Base-by-base conservation (phyloP, 2,329 filamentous ascomycete species). In the Epicoccum nigrum region DNA sequence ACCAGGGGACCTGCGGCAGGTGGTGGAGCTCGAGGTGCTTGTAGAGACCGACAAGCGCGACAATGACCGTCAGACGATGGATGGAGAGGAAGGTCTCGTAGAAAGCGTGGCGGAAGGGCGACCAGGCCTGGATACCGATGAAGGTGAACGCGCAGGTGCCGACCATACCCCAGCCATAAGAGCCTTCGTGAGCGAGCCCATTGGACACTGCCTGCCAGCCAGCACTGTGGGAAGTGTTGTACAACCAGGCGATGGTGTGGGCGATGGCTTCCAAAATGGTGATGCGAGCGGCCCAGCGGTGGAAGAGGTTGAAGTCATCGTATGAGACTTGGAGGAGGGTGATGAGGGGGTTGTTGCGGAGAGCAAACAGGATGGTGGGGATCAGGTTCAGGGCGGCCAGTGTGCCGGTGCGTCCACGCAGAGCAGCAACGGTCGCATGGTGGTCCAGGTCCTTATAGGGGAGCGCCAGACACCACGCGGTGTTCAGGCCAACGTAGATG, bases 21-120 rank as follows among this genome's bases (percentile, higher is more conserved):
- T 79, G 73, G 21, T 90, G 83, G 8, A 89, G 78, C 35, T 84
- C 79, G 64, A 90, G 85, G 77, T 97, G 94, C 30, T 92, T 78
- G 82, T 87, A 94, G 7, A 92, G 86, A 64, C 86, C 87, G 49
- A 83, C 79, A 42, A 97, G 83, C 39, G 80, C 78, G 45, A 90
- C 68, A 28, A 87, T 73, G 31, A 87, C 91, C 42, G 96, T 77
- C 30, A 89, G 72, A 62, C 96, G 92, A 76, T 97, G 94, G 23
- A 88, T 75, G 69, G 89, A 90, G 63, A 97, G 82, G 77, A 99
- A 99, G 1, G 91, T 95, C 77, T 99, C 94, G 77, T 99, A 99
- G 71, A 96, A 97, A 31, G 92, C 92, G 73, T 97, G 93, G 55
- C 94, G 87, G 43, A 99, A 69, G 0, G 92, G 88, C 2, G 91